Evolutionary conservation across 1,284 basidiomycete genomes (phyloP).

Genomic region (Trametes versicolor): DNA sequence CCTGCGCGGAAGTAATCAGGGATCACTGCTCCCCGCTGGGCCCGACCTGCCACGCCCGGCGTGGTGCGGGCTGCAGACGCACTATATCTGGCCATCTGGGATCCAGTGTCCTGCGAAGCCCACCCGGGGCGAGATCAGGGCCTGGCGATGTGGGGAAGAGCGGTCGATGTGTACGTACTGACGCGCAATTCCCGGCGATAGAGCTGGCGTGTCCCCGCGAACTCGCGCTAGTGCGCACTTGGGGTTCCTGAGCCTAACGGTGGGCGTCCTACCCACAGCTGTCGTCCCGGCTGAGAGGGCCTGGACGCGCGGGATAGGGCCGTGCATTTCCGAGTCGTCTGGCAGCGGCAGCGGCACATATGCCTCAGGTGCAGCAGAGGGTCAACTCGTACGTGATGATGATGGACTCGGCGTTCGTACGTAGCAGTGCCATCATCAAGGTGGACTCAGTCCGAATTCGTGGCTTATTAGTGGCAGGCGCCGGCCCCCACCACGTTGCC

Average conservation of each 20-base stretch:
- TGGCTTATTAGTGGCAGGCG: not conserved
- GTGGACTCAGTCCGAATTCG: too few species aligned
- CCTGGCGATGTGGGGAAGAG: conserved; percentile 6
- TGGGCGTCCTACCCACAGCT: not conserved
- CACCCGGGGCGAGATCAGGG: not conserved
- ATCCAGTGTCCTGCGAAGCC: not conserved
- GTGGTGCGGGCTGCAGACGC: not conserved
- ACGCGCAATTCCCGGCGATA: not conserved
- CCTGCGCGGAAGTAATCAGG: not conserved
- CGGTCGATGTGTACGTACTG: conserved; percentile 9
- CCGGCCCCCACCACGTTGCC: not conserved
- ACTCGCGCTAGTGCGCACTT: conserved; percentile 10
- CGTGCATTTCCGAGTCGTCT: conserved; percentile 4
- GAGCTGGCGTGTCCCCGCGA: conserved; percentile 12
- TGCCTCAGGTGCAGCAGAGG: not conserved
- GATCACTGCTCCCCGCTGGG: not conserved
- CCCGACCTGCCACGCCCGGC: not conserved
- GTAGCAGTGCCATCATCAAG: not conserved
- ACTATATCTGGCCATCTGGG: not conserved
- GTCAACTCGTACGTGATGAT: not conserved
- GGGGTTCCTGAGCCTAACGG: not conserved
- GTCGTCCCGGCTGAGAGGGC: not conserved
- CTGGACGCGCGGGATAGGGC: not conserved
- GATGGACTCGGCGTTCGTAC: not conserved
- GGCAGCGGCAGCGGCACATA: not conserved